A percentile compares a stretch with the other conserved stretches of the same genome.
phyloP scores from a whole-genome alignment of 2,329 filamentous ascomycete genomes.

The Fusarium pilosicola region DNA sequence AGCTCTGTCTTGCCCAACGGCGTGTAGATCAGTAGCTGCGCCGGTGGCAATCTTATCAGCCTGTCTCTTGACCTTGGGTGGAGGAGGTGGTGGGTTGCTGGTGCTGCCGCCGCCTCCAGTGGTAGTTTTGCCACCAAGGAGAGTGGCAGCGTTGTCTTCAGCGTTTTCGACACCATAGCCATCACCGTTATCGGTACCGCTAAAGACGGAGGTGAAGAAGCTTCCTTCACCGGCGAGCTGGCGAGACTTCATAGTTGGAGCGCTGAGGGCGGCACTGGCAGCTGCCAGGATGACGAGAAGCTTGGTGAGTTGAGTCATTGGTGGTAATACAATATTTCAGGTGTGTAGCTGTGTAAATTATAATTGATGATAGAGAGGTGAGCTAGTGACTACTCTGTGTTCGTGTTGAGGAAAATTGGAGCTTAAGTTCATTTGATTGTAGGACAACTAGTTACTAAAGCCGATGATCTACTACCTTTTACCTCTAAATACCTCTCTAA shows the following conservation, averaged over 20 bases:
- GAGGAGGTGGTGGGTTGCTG: not conserved
- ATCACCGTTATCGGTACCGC: not conserved
- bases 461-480: not conserved
- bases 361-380: not conserved
- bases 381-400: too few species aligned
- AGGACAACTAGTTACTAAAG: not conserved
- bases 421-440: not conserved
- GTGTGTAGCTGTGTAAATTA: not conserved
- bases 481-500: not conserved
- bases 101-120: not conserved
- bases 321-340: too few species aligned
- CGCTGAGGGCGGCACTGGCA: not conserved
- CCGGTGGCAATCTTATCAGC: not conserved
- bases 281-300: not conserved
- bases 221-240: conserved; percentile 6
- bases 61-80: conserved; percentile 1
- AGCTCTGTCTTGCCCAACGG: not conserved
- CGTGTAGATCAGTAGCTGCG: not conserved
- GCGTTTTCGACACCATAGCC: not conserved
- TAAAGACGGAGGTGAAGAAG: not conserved
- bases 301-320: conserved; percentile 1
- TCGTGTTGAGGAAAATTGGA: not conserved
- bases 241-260: not conserved
- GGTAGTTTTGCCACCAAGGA: not conserved
- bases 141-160: not conserved